Evolutionary conservation across 495 filamentous ascomycete species (phyloP).

Genomic region (Bathelium albidoporum): DNA sequence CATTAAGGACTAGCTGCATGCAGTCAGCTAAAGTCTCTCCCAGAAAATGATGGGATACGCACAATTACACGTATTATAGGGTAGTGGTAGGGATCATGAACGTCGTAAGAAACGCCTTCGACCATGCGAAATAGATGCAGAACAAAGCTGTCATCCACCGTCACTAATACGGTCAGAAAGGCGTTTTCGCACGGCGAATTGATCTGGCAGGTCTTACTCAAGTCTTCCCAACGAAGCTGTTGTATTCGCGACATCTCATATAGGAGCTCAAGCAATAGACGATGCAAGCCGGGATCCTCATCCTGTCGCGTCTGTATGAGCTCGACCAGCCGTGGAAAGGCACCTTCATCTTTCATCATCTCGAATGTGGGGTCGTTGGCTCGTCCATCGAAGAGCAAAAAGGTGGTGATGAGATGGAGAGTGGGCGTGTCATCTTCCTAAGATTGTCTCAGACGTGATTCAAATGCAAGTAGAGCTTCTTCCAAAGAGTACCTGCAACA

Average conservation of each 20-base stretch:
- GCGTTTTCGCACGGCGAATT: neutral
- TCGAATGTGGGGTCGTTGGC: conserved; percentile 68
- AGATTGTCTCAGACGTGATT: neutral
- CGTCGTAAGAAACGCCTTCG: conserved; percentile 80
- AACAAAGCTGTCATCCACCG: conserved; percentile 78
- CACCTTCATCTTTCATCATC: conserved; percentile 76
- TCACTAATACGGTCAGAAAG: conserved; percentile 30
- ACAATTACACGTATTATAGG: conserved; percentile 88
- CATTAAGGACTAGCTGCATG: conserved; percentile 80
- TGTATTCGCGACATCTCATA: conserved; percentile 98
- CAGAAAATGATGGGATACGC: conserved; percentile 14
- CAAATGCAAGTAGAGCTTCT: neutral
- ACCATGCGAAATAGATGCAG: conserved; percentile 77
- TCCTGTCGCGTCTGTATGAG: conserved; percentile 57
- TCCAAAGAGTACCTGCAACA: conserved; percentile 58
- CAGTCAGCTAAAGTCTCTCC: neutral
- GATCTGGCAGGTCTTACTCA: conserved; percentile 42
- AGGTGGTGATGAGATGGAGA: conserved; percentile 71
- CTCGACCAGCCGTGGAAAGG: conserved; percentile 73
- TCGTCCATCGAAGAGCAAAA: conserved; percentile 85
- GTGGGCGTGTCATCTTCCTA: conserved; percentile 70
- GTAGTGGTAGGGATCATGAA: conserved; percentile 91
- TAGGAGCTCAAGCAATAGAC: conserved; percentile 73
- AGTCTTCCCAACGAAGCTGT: conserved; percentile 61
- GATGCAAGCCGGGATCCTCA: conserved; percentile 62